These are phyloP conservation scores for Zelonia costaricensis DNA, from an alignment of 208 protist genomes.

Conservation along the genomic window DNA sequence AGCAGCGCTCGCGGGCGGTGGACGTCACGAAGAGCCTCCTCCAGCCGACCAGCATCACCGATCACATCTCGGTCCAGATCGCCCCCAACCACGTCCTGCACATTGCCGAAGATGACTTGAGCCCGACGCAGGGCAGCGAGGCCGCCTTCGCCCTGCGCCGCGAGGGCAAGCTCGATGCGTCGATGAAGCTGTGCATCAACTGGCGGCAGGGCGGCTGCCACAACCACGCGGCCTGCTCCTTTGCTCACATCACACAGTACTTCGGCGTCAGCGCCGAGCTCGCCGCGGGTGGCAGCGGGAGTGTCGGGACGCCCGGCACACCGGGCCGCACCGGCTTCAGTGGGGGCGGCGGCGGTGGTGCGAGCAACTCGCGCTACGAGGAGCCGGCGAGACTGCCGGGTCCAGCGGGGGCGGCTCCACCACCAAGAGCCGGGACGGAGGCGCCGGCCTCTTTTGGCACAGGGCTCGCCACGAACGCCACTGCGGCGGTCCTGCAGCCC, in stretches of 20 bases:
- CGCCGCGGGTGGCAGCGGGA: too few species aligned
- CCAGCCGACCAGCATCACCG: conserved; percentile 46
- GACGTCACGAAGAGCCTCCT: conserved; percentile 82
- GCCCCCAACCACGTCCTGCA: conserved; percentile 34
- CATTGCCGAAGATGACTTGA: conserved; percentile 72
- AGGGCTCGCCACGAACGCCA: too few species aligned
- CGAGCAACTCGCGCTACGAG: not conserved
- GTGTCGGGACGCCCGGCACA: not conserved
- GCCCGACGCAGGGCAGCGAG: conserved; percentile 78
- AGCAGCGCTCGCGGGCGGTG: conserved; percentile 58
- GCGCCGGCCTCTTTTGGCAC: too few species aligned
- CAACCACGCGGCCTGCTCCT: conserved; percentile 73
- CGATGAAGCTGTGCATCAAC: conserved; percentile 75
- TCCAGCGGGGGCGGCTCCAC: not conserved
- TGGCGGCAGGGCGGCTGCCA: conserved; percentile 75
- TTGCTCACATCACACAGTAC: conserved; percentile 63
- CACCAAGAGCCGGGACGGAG: too few species aligned
- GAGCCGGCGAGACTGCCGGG: not conserved
- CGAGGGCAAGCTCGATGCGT: conserved; percentile 62
- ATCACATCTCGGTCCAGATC: conserved; percentile 69
- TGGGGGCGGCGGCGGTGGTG: not conserved
- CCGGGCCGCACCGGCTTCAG: conserved; percentile 3
- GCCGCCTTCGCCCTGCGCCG: conserved; percentile 64
- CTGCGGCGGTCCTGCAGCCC: too few species aligned
- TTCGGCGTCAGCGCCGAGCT: conserved; percentile 43